A percentile compares a stretch with the other conserved stretches of the same genome.
phyloP scores from a whole-genome alignment of 371 early-diverging fungal species.

The Coemansia sp. region DNA sequence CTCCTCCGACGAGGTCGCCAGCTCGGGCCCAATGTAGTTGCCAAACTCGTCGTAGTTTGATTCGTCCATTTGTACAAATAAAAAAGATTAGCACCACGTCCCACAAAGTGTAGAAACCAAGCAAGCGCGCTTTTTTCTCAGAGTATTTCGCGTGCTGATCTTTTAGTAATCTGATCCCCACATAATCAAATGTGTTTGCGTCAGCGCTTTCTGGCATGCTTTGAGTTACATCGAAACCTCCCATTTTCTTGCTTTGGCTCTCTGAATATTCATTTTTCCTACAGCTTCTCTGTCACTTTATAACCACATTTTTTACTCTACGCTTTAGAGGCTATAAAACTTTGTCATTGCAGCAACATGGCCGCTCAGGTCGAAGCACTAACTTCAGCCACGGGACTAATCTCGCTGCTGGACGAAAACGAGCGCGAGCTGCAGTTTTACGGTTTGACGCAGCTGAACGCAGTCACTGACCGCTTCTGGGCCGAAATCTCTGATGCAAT shows the following conservation, averaged over 20 bases:
- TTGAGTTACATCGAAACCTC: neutral
- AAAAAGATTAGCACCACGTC: slow-evolving; percentile 2
- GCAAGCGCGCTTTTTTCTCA: neutral
- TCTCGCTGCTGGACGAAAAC: slow-evolving; percentile 91
- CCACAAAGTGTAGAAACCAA: no score
- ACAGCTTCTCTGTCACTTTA: neutral
- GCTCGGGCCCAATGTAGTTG: slow-evolving; percentile 96
- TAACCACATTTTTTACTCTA: neutral
- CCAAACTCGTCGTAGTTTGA: slow-evolving; percentile 95
- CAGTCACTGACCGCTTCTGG: slow-evolving; percentile 93
- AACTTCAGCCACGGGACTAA: slow-evolving; percentile 66
- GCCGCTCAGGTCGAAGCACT: slow-evolving; percentile 30
- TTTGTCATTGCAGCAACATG: slow-evolving; percentile 13
- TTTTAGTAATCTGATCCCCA: neutral
- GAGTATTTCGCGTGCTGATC: neutral
- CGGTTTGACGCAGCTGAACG: slow-evolving; percentile 85
- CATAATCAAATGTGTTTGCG: neutral
- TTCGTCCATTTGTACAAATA: slow-evolving; percentile 64
- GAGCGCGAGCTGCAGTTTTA: slow-evolving; percentile 87
- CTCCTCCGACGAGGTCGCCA: slow-evolving; percentile 60
- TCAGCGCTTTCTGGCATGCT: neutral
- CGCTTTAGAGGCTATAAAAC: neutral
- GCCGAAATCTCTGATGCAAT: slow-evolving; percentile 94
- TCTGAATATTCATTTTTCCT: neutral
- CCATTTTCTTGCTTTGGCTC: neutral